Conservation (phyloP, 2,329 filamentous ascomycete genomes). For the Exophiala xenobiotica region DNA sequence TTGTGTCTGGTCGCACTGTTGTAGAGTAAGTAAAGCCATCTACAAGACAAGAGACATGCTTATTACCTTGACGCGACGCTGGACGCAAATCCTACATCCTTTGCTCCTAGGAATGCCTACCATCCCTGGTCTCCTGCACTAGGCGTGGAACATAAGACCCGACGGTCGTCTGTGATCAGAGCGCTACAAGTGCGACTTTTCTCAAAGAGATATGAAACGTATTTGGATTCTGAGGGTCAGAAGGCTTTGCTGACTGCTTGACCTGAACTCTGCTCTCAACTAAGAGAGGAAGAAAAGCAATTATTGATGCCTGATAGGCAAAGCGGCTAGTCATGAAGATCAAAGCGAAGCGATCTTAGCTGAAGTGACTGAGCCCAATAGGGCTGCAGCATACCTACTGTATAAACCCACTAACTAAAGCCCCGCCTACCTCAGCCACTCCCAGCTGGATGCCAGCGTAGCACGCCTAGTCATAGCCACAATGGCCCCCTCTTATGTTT, state of each 20-base stretch:
- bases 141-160: slow-evolving; percentile 3
- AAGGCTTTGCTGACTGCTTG: too few relatives aligned
- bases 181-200: neutral
- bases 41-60: neutral
- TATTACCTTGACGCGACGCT: slow-evolving; percentile 38
- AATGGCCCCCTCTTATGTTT: too few relatives aligned
- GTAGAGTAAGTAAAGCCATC: neutral
- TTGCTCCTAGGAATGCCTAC: slow-evolving; percentile 45
- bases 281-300: neutral
- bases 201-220: neutral
- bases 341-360: too few relatives aligned
- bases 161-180: neutral
- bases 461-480: too few relatives aligned
- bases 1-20: slow-evolving; percentile 35
- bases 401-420: too few relatives aligned
- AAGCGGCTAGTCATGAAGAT: too few relatives aligned
- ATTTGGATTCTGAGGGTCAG: too few relatives aligned
- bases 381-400: too few relatives aligned
- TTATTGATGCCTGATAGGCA: neutral
- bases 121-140: slow-evolving; percentile 32
- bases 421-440: too few relatives aligned
- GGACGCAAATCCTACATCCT: slow-evolving; percentile 42
- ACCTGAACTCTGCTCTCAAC: neutral
- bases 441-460: too few relatives aligned
- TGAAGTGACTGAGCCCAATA: too few relatives aligned